Evolutionary conservation across 1,139 yeast genomes (phyloP).

Genomic region (Magnusiomyces magnusii): DNA sequence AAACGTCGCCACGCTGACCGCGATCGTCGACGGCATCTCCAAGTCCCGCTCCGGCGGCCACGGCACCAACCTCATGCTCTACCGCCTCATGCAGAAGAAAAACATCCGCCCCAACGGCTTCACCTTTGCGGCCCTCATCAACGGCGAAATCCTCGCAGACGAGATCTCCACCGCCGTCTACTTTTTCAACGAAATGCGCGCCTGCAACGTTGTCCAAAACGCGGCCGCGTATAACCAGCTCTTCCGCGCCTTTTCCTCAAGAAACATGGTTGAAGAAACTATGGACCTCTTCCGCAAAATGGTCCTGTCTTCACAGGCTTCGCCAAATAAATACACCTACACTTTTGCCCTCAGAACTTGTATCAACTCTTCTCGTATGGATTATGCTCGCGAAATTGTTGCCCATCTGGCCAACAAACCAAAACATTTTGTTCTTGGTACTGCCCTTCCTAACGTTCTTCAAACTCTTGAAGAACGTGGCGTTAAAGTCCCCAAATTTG

Average conservation of each 20-base stretch:
- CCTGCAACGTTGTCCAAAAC: constrained; percentile 35
- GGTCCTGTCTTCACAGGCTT: constrained; percentile 27
- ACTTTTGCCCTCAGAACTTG: constrained; percentile 48
- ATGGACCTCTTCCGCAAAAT: constrained; percentile 35
- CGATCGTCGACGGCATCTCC: constrained; percentile 51
- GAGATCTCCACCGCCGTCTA: constrained; percentile 42
- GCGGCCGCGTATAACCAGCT: constrained; percentile 54
- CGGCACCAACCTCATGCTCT: constrained; percentile 48
- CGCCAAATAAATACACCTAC: constrained; percentile 52
- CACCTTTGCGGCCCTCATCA: constrained; percentile 51
- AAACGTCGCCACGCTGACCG: constrained; percentile 46
- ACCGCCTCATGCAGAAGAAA: constrained; percentile 38
- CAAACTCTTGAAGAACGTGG: neutral
- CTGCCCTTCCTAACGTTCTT: constrained; percentile 8
- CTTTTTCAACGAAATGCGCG: constrained; percentile 42
- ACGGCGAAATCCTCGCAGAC: constrained; percentile 50
- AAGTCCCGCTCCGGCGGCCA: constrained; percentile 40
- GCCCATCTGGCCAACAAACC: constrained; percentile 22
- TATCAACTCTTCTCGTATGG: constrained; percentile 32
- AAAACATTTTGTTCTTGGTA: constrained; percentile 8
- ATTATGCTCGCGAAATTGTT: constrained; percentile 36
- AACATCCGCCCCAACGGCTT: constrained; percentile 34
- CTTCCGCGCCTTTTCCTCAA: constrained; percentile 42
- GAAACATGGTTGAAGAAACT: constrained; percentile 37
- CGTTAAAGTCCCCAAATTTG: constrained; percentile 10